Evolutionary conservation across 2,329 filamentous ascomycete genomes (phyloP), one percentile per base, ranked within the genome.

Genomic region (Pestalotiopsis sp.): DNA sequence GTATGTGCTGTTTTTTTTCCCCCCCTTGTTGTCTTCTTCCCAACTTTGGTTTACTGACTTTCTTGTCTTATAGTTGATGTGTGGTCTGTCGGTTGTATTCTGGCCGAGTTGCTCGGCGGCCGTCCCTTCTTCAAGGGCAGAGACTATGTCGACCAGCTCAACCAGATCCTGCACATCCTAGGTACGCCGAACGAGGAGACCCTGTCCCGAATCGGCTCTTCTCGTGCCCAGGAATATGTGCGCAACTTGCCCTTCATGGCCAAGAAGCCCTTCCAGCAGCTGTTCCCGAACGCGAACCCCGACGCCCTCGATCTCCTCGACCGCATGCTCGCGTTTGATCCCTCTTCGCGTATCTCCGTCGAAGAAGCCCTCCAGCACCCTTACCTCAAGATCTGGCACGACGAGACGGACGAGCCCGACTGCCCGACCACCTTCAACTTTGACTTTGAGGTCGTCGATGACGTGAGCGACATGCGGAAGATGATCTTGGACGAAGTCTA

Each of bases 121-220:
- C 92, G 97, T 69, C 96, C 96, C 58, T 99, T 99, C 87, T 98
- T 99, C 88, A 99, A 99, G 84, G 96, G 96, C 68, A 92, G 96
- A 70, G 96, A 99, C 84, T 99, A 99, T 77, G 96, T 99, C 80
- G 96, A 99, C 82, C 96, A 99, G 85, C 89, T 99, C 72, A 99
- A 99, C 86, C 96, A 99, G 83, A 99, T 99, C 77, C 88, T 99
- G 67, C 94, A 98, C 85, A 98, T 97, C 79, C 91, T 99, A 66
- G 96, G 96, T 71, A 99, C 95, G 1, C 96, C 96, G 55, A 97
- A 95, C 77, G 95, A 98, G 81, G 94, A 97, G 79, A 99, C 96
- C 0, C 88, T 99, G 20, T 91, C 89, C 30, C 93, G 96, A 71
- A 99, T 99, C 77, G 96, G 96, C 66, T 98, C 94, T 4, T 94